Evolutionary conservation across 73 alveolate genomes (phyloP).

Genomic region (Paraurostyla sp.): DNA sequence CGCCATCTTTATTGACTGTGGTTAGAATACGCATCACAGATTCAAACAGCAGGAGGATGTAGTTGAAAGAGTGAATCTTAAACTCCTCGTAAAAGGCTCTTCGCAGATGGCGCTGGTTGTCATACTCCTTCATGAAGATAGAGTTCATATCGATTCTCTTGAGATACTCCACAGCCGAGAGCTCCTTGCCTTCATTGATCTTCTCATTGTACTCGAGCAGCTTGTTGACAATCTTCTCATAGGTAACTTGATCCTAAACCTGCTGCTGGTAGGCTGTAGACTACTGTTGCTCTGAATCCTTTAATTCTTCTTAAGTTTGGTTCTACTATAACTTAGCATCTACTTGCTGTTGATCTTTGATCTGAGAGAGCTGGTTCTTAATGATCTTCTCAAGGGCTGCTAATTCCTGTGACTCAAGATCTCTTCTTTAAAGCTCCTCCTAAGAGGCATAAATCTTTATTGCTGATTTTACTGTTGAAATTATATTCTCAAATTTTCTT

Average conservation of each 20-base stretch:
- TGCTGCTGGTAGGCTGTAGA: neutral
- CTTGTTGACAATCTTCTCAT: conserved; percentile 69
- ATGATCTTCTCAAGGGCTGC: conserved; percentile 68
- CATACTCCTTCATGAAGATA: conserved; percentile 73
- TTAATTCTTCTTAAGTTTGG: conserved; percentile 39
- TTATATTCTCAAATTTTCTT: conserved; percentile 65
- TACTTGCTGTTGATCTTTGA: neutral
- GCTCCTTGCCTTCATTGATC: conserved; percentile 77
- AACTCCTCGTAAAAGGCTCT: conserved; percentile 68
- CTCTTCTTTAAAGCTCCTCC: conserved; percentile 62
- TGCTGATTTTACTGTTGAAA: conserved; percentile 69
- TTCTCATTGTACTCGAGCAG: conserved; percentile 74
- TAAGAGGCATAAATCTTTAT: conserved; percentile 65
- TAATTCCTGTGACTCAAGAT: conserved; percentile 58
- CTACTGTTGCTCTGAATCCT: conserved; percentile 19
- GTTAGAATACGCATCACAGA: conserved; percentile 72
- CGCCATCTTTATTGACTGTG: conserved; percentile 65
- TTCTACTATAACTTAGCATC: neutral
- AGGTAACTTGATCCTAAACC: conserved; percentile 18
- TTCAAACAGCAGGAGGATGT: conserved; percentile 74
- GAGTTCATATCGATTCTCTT: conserved; percentile 60
- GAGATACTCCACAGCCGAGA: conserved; percentile 67
- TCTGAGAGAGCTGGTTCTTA: conserved; percentile 9
- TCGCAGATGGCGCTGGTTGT: conserved; percentile 63
- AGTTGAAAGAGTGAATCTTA: conserved; percentile 75